These are phyloP conservation scores for Lathyrus aphaca DNA, from an alignment of 306 rosid genomes.

Conservation along the genomic window DNA sequence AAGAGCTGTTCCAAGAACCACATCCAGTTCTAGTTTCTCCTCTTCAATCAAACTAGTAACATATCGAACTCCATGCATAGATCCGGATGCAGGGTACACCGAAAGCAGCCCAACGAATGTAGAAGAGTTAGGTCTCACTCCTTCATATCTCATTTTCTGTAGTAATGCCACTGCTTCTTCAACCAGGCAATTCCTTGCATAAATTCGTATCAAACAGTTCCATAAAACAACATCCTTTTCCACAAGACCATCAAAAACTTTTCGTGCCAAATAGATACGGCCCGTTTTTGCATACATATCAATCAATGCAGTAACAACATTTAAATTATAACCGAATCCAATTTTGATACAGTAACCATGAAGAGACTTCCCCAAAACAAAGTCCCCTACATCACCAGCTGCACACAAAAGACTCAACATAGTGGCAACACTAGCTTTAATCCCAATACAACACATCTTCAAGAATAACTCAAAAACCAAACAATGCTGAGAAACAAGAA, in stretches of 20 bases:
- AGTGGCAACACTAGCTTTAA: constrained; percentile 51
- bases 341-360: constrained; percentile 59
- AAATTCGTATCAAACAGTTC: constrained; percentile 67
- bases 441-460: constrained; percentile 49
- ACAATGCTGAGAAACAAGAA: constrained; percentile 49
- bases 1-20: constrained; percentile 70
- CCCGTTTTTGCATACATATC: constrained; percentile 62
- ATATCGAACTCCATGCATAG: constrained; percentile 44
- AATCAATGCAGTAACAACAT: constrained; percentile 60
- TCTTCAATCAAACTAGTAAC: constrained; percentile 51
- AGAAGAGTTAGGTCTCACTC: constrained; percentile 57
- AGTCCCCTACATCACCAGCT: constrained; percentile 46
- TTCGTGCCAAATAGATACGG: constrained; percentile 39
- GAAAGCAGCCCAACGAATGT: constrained; percentile 68
- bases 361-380: constrained; percentile 46
- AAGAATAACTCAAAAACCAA: constrained; percentile 53
- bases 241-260: constrained; percentile 50
- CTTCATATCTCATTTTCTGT: constrained; percentile 52
- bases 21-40: constrained; percentile 56
- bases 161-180: constrained; percentile 56
- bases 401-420: constrained; percentile 60
- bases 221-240: constrained; percentile 67
- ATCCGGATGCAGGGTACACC: constrained; percentile 60
- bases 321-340: constrained; percentile 48
- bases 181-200: constrained; percentile 55